phyloP scores from a whole-genome alignment of 805 yeast species.

The Zygosaccharomyces siamensis region DNA sequence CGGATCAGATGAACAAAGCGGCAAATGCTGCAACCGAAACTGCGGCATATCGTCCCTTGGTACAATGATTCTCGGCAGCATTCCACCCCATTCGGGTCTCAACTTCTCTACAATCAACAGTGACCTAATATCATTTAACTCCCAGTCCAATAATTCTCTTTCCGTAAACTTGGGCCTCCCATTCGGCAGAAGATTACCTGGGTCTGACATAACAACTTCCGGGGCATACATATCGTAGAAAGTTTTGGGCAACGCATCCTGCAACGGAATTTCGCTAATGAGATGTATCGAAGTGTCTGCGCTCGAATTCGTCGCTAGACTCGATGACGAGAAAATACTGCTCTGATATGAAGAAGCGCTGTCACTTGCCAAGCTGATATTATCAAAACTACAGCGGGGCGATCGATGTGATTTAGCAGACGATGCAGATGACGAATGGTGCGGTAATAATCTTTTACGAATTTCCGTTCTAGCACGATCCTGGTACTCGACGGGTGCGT shows the following conservation, averaged over 20 bases:
- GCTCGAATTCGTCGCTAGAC: slow-evolving; percentile 19
- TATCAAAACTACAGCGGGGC: slow-evolving; percentile 11
- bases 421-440: slow-evolving; percentile 7
- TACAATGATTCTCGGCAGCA: slow-evolving; percentile 41
- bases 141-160: slow-evolving; percentile 65
- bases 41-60: slow-evolving; percentile 28
- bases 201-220: slow-evolving; percentile 44
- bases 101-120: slow-evolving; percentile 49
- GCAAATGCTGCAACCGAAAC: slow-evolving; percentile 48
- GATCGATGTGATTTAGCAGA: slow-evolving; percentile 4
- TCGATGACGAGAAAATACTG: slow-evolving; percentile 29
- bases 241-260: slow-evolving; percentile 49
- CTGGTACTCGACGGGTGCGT: slow-evolving; percentile 35
- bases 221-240: slow-evolving; percentile 55
- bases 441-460: slow-evolving; percentile 26
- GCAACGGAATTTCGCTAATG: slow-evolving; percentile 33
- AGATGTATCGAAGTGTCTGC: slow-evolving; percentile 17
- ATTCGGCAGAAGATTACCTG: slow-evolving; percentile 40
- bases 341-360: slow-evolving; percentile 25
- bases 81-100: slow-evolving; percentile 52
- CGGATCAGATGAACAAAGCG: slow-evolving; percentile 47
- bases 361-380: slow-evolving; percentile 19
- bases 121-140: slow-evolving; percentile 62
- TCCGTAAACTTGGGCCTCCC: slow-evolving; percentile 62
- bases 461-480: slow-evolving; percentile 36